Evolutionary conservation across 73 alveolate species (phyloP).

Genomic region (Blepharisma japonicum): DNA sequence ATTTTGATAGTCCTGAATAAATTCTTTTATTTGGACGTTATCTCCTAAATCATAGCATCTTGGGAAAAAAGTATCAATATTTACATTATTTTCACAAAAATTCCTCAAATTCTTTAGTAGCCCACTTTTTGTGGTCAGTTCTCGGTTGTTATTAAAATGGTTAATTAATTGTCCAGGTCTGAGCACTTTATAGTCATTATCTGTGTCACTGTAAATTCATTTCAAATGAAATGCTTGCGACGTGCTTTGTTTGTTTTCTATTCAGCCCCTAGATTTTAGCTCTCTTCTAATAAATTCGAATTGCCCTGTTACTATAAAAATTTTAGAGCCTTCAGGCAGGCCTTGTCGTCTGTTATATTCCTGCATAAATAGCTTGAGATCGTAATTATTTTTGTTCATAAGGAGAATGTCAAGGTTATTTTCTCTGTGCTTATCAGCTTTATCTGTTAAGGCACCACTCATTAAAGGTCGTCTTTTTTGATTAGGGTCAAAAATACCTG

Average conservation of each 20-base stretch:
- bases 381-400: not conserved
- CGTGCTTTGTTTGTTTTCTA: slow-evolving; percentile 43
- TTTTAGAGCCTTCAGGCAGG: slow-evolving; percentile 37
- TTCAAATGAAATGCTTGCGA: slow-evolving; percentile 48
- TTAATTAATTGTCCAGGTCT: slow-evolving; percentile 47
- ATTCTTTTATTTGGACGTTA: slow-evolving; percentile 38
- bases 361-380: slow-evolving; percentile 18
- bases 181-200: slow-evolving; percentile 45
- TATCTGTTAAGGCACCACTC: not conserved
- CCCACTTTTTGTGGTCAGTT: slow-evolving; percentile 59
- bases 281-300: slow-evolving; percentile 43
- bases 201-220: slow-evolving; percentile 52
- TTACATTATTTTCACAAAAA: slow-evolving; percentile 3
- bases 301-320: slow-evolving; percentile 36
- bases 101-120: slow-evolving; percentile 43
- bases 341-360: slow-evolving; percentile 40
- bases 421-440: slow-evolving; percentile 1
- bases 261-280: slow-evolving; percentile 42
- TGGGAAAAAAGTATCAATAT: slow-evolving; percentile 51
- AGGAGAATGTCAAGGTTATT: slow-evolving; percentile 5
- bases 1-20: slow-evolving; percentile 41
- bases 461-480: too few species aligned
- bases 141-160: slow-evolving; percentile 56
- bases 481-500: too few species aligned
- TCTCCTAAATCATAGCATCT: slow-evolving; percentile 52